A percentile compares a stretch with the other conserved stretches of the same genome.
phyloP scores from a whole-genome alignment of 1,139 yeast genomes.

The Candida pseudocylindracea region DNA sequence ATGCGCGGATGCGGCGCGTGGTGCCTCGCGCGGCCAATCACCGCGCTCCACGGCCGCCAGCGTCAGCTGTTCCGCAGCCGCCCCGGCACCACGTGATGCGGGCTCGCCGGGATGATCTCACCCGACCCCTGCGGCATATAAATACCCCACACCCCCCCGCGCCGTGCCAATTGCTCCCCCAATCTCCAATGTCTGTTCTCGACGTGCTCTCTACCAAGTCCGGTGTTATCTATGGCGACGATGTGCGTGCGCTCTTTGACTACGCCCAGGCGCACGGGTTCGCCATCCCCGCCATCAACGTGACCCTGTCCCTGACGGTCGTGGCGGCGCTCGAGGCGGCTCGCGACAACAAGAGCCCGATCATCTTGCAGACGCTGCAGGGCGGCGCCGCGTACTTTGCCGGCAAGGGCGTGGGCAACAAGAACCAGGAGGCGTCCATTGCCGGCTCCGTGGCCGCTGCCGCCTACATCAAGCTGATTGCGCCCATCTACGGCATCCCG shows the following conservation, averaged over 20 bases:
- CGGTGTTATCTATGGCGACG: conserved; percentile 99
- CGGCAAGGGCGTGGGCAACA: conserved; percentile 95
- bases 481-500: conserved; percentile 93
- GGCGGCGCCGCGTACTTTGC: conserved; percentile 99
- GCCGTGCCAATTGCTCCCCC: too few relatives aligned
- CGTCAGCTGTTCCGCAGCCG: too few relatives aligned
- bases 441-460: conserved; percentile 97
- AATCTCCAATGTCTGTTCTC: too few relatives aligned
- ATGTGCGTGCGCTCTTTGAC: conserved; percentile 77
- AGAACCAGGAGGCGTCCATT: conserved; percentile 83
- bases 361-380: conserved; percentile 89
- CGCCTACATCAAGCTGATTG: conserved; percentile 88
- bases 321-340: conserved; percentile 98
- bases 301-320: conserved; percentile 92
- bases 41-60: too few relatives aligned
- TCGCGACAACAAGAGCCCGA: conserved; percentile 88
- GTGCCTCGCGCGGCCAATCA: too few relatives aligned
- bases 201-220: conserved; percentile 27
- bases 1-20: too few relatives aligned
- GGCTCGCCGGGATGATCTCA: too few relatives aligned
- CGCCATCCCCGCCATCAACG: conserved; percentile 97
- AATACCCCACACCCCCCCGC: too few relatives aligned
- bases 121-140: too few relatives aligned
- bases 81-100: too few relatives aligned
- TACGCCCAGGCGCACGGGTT: conserved; percentile 86